Evolutionary conservation across 257 asterid species (phyloP), one percentile per base, ranked within the genome.

Genomic region (Penstemon davidsonii): DNA sequence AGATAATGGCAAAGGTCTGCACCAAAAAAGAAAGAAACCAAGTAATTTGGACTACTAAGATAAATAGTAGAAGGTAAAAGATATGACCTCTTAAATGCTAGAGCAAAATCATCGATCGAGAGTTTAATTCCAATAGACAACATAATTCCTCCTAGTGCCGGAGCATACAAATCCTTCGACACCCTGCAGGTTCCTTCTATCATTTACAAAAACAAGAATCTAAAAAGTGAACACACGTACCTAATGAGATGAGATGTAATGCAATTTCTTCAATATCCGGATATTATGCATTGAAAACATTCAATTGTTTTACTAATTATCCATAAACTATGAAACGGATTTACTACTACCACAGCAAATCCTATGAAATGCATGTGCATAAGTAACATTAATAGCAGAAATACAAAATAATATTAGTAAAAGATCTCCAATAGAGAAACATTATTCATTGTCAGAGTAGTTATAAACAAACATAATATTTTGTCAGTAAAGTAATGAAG

Each of bases 131-230:
- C 99, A 68, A 94, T 94, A 0, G 99, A 94, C 72, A 94, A 68
- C 99, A 94, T 91, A 69, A 94, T 91, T 52, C 99, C 99, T 76
- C 99, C 98, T 46, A 94, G 98, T 58, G 99, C 99, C 47, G 99
- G 99, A 55, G 99, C 96, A 63, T 94, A 94, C 66, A 88, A 58
- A 54, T 88, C 96, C 84, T 87, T 88, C 18, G 98, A 94, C 82
- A 94, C 99, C 99, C 98, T 94, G 98, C 96, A 91, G 66, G 76
- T 85, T 78, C 82, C 33, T 72, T 88, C 84, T 78, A 79, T 85
- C 86, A 76, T 79, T 84, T 69, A 78, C 81, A 77, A 58, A 71
- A 46, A 43, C 64, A 82, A 60, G 80, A 46, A 70, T 68, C 59
- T 70, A 74, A 67, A 63, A 25, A 25, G 33, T 25, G 33, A 25